Evolutionary conservation across 164 flowering plant genomes (phyloP), one percentile per base, ranked within the genome.

Genomic region (Taxillus chinensis): DNA sequence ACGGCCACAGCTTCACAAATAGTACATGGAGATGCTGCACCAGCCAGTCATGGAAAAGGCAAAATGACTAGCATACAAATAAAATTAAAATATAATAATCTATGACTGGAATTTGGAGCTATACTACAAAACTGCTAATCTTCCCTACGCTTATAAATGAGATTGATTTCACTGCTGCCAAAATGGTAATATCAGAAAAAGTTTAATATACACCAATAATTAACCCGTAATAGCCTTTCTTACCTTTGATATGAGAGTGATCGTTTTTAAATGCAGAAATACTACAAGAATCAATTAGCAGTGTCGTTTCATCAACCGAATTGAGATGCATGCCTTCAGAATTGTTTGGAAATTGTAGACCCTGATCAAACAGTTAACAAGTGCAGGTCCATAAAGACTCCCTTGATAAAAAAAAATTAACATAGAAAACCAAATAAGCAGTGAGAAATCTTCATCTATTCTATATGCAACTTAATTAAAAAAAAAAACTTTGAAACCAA

Each of bases 111-210:
- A 43, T 57, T 1, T 5, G 7, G 8, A 61, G 38, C 3, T 4
- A 3, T 56, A n/a, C 3, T 46, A 11, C 38, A 39, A 14, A 7
- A 60, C 8, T 55, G 12, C 65, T 60, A 77, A 82, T 88, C 83
- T 80, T 72, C 68, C 27, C 27, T 27, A 27, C 27, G 27, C 27
- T 2, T 27, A 27, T 27, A 27, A 27, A 27, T 27, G 27, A 27
- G 27, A 27, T 0, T 27, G 27, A 27, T 27, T 27, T 27, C 27
- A 27, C 27, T 27, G 27, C 27, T 27, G 27, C 27, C 27, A 27
- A 27, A 0, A 27, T 27, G 27, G 27, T 27, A 27, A 27, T 27
- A 27, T 27, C 27, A 27, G 27, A 27, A 2, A 27, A 27, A 27
- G 27, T 27, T 27, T 27, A 27, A 27, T 27, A 27, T 27, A 27